Evolutionary conservation across 2,329 filamentous ascomycete genomes (phyloP).

Genomic region (Colletotrichum sojae): DNA sequence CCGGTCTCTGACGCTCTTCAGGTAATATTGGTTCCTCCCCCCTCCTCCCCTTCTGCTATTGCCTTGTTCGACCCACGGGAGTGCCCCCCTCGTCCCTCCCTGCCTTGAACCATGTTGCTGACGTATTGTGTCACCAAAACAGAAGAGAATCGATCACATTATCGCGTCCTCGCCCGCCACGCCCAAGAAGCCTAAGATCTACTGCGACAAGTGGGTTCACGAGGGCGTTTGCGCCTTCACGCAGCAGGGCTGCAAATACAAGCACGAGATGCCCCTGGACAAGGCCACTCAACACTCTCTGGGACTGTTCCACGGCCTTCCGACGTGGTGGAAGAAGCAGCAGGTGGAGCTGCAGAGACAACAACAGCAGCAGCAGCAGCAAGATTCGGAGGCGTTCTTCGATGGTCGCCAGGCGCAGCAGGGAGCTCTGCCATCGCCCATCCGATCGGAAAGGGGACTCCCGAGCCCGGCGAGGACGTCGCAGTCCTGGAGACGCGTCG

Average conservation of each 20-base stretch:
- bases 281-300: conserved; percentile 75
- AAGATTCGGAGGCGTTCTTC: neutral
- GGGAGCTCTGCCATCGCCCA: conserved; percentile 2
- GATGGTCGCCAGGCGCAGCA: conserved; percentile 10
- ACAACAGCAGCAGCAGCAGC: conserved; percentile 17
- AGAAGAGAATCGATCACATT: conserved; percentile 51
- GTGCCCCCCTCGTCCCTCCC: neutral
- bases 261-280: conserved; percentile 89
- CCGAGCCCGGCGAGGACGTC: conserved; percentile 22
- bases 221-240: conserved; percentile 87
- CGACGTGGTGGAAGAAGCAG: conserved; percentile 71
- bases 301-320: conserved; percentile 78
- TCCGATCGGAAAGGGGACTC: conserved; percentile 14
- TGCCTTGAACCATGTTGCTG: conserved; percentile 8
- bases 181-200: conserved; percentile 74
- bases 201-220: conserved; percentile 92
- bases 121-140: neutral
- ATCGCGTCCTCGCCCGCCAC: conserved; percentile 49
- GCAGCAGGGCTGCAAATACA: conserved; percentile 89
- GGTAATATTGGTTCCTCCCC: conserved; percentile 45
- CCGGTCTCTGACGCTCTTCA: conserved; percentile 50
- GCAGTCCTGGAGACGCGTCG: conserved; percentile 32
- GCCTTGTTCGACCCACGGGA: no score
- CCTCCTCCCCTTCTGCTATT: neutral
- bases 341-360: conserved; percentile 59